Evolutionary conservation across 495 filamentous ascomycete species (phyloP).

Genomic region (Xylaria acuta): DNA sequence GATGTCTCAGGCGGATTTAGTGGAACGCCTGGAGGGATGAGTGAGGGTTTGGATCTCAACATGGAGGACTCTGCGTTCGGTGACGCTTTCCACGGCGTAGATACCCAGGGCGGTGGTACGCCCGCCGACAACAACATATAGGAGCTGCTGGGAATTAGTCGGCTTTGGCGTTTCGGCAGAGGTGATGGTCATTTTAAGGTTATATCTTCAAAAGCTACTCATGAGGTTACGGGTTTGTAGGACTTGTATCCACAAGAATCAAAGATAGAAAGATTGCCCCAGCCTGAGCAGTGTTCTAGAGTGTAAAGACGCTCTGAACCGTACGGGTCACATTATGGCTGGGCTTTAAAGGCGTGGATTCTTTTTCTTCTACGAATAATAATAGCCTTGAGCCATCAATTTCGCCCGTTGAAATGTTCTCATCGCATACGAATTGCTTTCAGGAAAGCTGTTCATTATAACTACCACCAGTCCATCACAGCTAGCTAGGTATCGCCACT

Average conservation of each 20-base stretch:
- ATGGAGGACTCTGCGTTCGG: constrained; percentile 65
- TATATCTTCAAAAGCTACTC: neutral
- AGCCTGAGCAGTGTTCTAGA: neutral
- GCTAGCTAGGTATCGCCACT: neutral
- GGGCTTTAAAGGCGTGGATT: neutral
- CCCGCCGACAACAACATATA: constrained; percentile 41
- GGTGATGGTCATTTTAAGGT: neutral
- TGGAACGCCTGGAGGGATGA: constrained; percentile 45
- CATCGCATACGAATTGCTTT: neutral
- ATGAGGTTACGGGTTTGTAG: neutral
- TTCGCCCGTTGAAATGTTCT: neutral
- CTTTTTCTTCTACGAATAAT: neutral
- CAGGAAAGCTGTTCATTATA: neutral
- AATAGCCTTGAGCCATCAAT: neutral
- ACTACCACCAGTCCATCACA: neutral
- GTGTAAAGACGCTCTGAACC: neutral
- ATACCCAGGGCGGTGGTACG: constrained; percentile 36
- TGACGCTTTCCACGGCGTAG: constrained; percentile 61
- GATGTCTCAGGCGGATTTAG: constrained; percentile 55
- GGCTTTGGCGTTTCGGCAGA: constrained; percentile 14
- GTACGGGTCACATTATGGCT: neutral
- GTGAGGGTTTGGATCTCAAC: constrained; percentile 51
- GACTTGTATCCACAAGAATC: neutral
- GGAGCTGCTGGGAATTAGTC: neutral
- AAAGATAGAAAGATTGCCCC: neutral